A percentile compares a stretch with the other conserved stretches of the same genome.
Conservation (phyloP, 2,329 filamentous ascomycete species). For the Penicillium sp. region DNA sequence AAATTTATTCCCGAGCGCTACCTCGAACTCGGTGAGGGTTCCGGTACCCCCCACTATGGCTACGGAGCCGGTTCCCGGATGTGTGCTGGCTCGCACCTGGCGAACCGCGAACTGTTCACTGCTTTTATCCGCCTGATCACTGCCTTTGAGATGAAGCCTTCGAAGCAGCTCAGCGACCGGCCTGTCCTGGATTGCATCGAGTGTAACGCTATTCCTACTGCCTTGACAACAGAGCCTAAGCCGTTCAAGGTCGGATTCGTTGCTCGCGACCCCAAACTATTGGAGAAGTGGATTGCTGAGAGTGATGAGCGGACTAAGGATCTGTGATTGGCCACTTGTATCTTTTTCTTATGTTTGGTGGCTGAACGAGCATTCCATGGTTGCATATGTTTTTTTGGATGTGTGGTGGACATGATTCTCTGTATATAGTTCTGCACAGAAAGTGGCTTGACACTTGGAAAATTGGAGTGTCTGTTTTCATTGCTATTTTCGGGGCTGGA, state of each 20-base stretch:
- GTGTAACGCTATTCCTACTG: constrained; percentile 58
- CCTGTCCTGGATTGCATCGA: constrained; percentile 59
- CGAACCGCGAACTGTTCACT: constrained; percentile 63
- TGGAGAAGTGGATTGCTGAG: constrained; percentile 55
- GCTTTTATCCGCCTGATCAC: constrained; percentile 60
- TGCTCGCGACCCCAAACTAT: constrained; percentile 46
- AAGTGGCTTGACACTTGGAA: neutral
- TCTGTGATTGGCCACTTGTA: constrained; percentile 29
- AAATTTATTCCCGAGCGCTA: constrained; percentile 71
- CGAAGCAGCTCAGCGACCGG: constrained; percentile 47
- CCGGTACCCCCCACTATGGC: constrained; percentile 61
- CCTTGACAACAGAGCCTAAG: constrained; percentile 62
- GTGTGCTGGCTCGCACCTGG: constrained; percentile 64
- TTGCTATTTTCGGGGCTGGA: neutral
- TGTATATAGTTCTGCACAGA: neutral
- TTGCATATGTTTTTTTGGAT: neutral
- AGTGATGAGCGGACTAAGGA: constrained; percentile 55
- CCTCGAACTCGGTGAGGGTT: constrained; percentile 52
- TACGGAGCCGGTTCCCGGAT: constrained; percentile 65
- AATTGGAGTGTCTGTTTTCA: neutral
- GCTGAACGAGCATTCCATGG: neutral
- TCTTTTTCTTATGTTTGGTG: neutral
- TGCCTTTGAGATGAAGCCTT: constrained; percentile 56
- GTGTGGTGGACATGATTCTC: neutral
- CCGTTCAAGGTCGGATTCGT: constrained; percentile 61